phyloP scores from a whole-genome alignment of 139 green algal genomes.

The Tetradesmus obliquus region DNA sequence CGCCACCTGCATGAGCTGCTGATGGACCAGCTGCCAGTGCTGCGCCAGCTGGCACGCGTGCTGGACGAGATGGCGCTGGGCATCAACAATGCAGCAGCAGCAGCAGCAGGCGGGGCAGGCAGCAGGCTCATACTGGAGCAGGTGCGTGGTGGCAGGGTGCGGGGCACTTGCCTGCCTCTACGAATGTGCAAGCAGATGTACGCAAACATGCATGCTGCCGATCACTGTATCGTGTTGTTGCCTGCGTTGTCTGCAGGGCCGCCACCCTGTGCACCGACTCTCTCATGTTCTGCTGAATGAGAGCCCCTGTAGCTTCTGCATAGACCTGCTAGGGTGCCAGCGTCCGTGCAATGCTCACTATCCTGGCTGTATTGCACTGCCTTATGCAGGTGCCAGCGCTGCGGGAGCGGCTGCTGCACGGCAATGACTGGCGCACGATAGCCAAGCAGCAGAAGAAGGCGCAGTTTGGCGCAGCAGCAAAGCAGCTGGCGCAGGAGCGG shows the following conservation, averaged over 20 bases:
- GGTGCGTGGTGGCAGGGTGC: slow-evolving; percentile 36
- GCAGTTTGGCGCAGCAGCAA: slow-evolving; percentile 52
- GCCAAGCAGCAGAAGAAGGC: slow-evolving; percentile 43
- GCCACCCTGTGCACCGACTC: too few species aligned
- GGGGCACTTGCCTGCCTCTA: neutral
- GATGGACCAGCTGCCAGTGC: slow-evolving; percentile 86
- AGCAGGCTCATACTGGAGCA: slow-evolving; percentile 79
- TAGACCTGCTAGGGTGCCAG: too few species aligned
- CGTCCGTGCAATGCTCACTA: neutral
- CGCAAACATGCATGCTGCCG: neutral
- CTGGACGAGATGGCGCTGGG: slow-evolving; percentile 84
- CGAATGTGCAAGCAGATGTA: neutral
- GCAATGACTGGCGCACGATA: slow-evolving; percentile 67
- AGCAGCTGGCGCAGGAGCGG: slow-evolving; percentile 48
- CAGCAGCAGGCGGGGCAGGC: neutral
- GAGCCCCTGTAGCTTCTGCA: too few species aligned
- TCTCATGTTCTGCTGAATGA: too few species aligned
- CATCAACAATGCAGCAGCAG: slow-evolving; percentile 36
- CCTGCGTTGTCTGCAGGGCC: too few species aligned
- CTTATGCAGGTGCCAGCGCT: slow-evolving; percentile 68
- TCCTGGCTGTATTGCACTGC: neutral
- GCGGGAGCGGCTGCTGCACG: slow-evolving; percentile 58
- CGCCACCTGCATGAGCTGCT: slow-evolving; percentile 86
- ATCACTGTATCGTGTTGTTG: neutral
- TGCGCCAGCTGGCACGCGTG: slow-evolving; percentile 80